Evolutionary conservation across 2,329 filamentous ascomycete genomes (phyloP).

Genomic region (Celoporthe dispersa): DNA sequence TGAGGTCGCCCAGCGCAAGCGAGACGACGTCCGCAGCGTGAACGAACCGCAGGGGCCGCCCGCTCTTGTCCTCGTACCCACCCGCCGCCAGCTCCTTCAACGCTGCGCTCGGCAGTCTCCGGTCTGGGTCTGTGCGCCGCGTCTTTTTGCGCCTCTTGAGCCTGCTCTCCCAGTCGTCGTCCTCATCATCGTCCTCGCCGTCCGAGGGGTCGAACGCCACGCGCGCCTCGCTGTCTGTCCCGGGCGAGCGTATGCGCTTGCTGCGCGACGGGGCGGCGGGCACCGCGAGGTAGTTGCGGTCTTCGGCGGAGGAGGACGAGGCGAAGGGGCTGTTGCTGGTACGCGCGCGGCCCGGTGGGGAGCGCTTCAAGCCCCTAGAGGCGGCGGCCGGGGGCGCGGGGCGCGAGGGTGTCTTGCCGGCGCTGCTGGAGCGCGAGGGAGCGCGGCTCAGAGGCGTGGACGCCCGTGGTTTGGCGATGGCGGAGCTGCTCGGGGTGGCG

Average conservation of each 20-base stretch:
- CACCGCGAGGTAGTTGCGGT: conserved; percentile 22
- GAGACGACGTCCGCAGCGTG: conserved; percentile 63
- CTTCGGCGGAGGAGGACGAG: conserved; percentile 26
- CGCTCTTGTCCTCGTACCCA: conserved; percentile 41
- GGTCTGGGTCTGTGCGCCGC: conserved; percentile 49
- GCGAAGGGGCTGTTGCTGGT: conserved; percentile 28
- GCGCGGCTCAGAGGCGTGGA: conserved; percentile 20
- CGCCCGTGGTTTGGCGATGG: conserved; percentile 20
- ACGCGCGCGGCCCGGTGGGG: conserved; percentile 14
- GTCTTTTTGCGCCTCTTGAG: conserved; percentile 53
- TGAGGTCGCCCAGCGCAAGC: conserved; percentile 54
- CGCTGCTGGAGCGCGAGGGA: conserved; percentile 15
- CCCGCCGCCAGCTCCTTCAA: conserved; percentile 29
- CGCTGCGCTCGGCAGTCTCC: conserved; percentile 49
- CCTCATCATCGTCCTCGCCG: conserved; percentile 55
- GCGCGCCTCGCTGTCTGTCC: conserved; percentile 44
- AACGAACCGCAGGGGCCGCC: conserved; percentile 54
- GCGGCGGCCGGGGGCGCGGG: conserved; percentile 19
- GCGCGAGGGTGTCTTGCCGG: conserved; percentile 19
- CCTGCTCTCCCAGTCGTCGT: conserved; percentile 53
- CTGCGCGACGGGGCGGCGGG: conserved; percentile 9
- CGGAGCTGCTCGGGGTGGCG: not conserved
- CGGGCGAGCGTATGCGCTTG: conserved; percentile 45
- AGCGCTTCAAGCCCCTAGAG: conserved; percentile 11
- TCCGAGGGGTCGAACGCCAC: conserved; percentile 57